Evolutionary conservation across 805 yeast species (phyloP).

Genomic region (Teunomyces stri): DNA sequence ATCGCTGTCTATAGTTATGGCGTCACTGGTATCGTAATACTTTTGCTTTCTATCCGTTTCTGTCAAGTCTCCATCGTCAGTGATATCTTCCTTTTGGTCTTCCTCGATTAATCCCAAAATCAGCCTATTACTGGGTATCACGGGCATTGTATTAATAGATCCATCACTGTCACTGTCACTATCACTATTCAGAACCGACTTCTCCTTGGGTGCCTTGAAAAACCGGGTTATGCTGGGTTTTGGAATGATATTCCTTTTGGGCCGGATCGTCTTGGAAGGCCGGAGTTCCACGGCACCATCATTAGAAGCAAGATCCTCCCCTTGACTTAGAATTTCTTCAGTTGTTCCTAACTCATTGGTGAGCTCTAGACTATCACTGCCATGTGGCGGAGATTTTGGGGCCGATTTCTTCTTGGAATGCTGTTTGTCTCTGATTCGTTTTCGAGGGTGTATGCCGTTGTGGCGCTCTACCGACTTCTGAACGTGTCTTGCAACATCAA

Average conservation of each 20-base stretch:
- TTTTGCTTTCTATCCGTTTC: conserved; percentile 10
- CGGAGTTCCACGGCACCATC: neutral
- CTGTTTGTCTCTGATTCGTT: neutral
- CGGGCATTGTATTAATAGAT: conserved; percentile 10
- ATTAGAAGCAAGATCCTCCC: neutral
- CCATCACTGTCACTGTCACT: conserved; percentile 15
- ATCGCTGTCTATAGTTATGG: conserved; percentile 27
- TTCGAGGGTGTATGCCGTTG: neutral
- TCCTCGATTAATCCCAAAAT: conserved; percentile 19
- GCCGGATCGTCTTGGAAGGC: conserved; percentile 1
- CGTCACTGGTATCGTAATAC: conserved; percentile 17
- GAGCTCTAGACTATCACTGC: neutral
- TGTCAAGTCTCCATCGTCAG: conserved; percentile 14
- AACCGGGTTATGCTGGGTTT: conserved; percentile 9
- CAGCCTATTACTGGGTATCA: conserved; percentile 5
- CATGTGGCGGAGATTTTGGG: neutral
- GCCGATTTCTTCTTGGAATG: neutral
- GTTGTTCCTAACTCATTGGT: conserved; percentile 1
- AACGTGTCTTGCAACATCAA: conserved; percentile 22
- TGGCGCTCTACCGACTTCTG: conserved; percentile 13
- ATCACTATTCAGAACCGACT: conserved; percentile 5
- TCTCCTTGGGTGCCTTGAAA: conserved; percentile 6
- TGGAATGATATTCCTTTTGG: conserved; percentile 1
- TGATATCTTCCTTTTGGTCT: conserved; percentile 12
- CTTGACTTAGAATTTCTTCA: neutral